phyloP scores from a whole-genome alignment of 345 rosid species.

The Conringia planisiliqua region DNA sequence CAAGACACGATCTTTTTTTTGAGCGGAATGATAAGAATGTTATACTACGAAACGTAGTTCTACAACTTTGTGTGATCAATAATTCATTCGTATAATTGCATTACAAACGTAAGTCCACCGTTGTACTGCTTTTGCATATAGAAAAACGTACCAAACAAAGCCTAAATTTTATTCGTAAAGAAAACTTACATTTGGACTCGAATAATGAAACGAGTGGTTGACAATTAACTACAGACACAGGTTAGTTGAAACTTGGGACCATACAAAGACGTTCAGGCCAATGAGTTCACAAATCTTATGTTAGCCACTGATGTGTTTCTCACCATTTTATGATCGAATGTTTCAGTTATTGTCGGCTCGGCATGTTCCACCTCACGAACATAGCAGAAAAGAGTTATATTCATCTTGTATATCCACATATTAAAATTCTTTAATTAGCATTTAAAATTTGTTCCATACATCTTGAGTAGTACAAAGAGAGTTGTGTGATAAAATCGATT shows the following conservation, averaged over 20 bases:
- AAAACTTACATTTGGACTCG: background rate
- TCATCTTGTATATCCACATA: background rate
- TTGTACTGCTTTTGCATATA: background rate
- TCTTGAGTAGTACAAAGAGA: too few species aligned
- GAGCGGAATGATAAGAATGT: background rate
- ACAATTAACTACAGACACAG: background rate
- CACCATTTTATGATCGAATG: background rate
- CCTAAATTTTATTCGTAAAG: background rate
- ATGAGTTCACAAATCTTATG: conserved; percentile 2
- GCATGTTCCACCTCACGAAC: conserved; percentile 11
- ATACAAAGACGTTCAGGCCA: background rate
- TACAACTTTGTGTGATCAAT: background rate
- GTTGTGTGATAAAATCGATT: background rate
- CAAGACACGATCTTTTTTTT: background rate
- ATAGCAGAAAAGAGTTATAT: background rate
- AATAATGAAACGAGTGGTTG: background rate
- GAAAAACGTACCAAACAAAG: background rate
- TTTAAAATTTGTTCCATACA: background rate
- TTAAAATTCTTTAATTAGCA: background rate
- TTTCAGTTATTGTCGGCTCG: conserved; percentile 13
- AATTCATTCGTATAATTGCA: too few species aligned
- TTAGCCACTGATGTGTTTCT: background rate
- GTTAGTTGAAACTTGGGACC: background rate
- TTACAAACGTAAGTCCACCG: background rate
- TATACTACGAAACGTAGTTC: background rate